Base-by-base conservation (phyloP, 139 green algal species). In the Desmodesmus armatus region DNA sequence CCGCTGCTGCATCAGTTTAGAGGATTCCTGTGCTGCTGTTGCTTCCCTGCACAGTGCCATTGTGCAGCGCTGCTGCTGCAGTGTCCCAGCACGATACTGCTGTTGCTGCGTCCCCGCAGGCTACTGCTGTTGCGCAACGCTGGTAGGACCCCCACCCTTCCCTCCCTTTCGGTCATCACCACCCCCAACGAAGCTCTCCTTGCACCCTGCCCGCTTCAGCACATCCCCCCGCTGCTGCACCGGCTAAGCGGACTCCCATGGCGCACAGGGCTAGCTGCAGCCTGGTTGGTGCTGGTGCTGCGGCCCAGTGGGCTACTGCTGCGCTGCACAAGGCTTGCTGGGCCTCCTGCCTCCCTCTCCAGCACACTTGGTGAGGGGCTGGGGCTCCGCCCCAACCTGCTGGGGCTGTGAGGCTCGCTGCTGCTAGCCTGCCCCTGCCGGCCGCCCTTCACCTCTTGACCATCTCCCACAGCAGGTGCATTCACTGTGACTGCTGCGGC, bases 321-420 rank as follows among this genome's bases (percentile, higher is more conserved):
- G n/a, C n/a, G n/a, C n/a, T n/a, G n/a, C n/a, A n/a, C n/a, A 9
- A 37, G 37, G 47, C 55, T 55, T 23, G 44, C 62, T 19, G 27
- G 37, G 17, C 23, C 25, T 19, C 21, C n/a, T 55, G 55, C n/a
- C 19, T 72, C 37, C 31, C 40, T 25, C 5, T 72, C 37, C n/a
- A n/a, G n/a, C n/a, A n/a, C n/a, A n/a, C n/a, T n/a, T 33, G 35
- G 37, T 31, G 76, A 21, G 1, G 76, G n/a, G n/a, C n/a, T 72
- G 23, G 51, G 17, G 27, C 53, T 72, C 55, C 55, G 39, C 37
- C 76, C 72, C 6, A 82, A 55, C 40, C 76, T 82, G 33, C 76
- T 82, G 23, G 76, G 37, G 41, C 76, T 81, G 47, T 67, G 25
- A 4, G 29, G 51, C 4, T 25, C 5, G 69, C 33, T 23, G 41